phyloP scores from a whole-genome alignment of 148 eudicot species.

The Rhododendron williamsianum region DNA sequence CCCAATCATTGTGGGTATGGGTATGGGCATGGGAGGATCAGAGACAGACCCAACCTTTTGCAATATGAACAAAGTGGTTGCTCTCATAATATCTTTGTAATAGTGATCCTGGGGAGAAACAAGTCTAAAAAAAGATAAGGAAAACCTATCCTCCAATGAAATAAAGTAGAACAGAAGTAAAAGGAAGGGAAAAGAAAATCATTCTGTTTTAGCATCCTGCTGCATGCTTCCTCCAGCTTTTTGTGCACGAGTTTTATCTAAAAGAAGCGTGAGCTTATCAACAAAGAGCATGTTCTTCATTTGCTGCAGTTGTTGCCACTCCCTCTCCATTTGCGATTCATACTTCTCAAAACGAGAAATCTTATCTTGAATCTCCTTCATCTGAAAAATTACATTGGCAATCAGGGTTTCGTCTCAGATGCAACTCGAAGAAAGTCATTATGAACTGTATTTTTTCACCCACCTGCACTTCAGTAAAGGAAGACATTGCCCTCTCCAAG shows the following conservation, averaged over 20 bases:
- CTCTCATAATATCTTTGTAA: too few relatives aligned
- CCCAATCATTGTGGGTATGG: too few relatives aligned
- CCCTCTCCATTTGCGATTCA: slow-evolving; percentile 66
- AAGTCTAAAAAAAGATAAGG: neutral
- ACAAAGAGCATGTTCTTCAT: slow-evolving; percentile 63
- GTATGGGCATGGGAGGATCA: too few relatives aligned
- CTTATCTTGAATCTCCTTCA: slow-evolving; percentile 56
- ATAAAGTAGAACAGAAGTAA: neutral
- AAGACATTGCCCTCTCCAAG: slow-evolving; percentile 53
- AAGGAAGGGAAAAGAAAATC: neutral
- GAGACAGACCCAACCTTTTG: too few relatives aligned
- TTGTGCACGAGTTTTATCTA: slow-evolving; percentile 35
- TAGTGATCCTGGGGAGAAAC: neutral
- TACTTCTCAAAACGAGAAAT: slow-evolving; percentile 46
- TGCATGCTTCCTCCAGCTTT: slow-evolving; percentile 31
- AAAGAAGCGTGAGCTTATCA: slow-evolving; percentile 65
- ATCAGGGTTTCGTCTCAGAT: neutral
- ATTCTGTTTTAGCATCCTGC: slow-evolving; percentile 33
- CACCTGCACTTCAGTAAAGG: slow-evolving; percentile 68
- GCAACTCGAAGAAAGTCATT: neutral
- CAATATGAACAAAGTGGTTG: too few relatives aligned
- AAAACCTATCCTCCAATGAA: neutral
- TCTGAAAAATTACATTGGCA: slow-evolving; percentile 26
- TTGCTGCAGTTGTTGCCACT: slow-evolving; percentile 60
- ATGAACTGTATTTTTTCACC: neutral